These are phyloP conservation scores for Pythium guiyangense DNA, from an alignment of 352 stramenopile species.

Conservation along the genomic window DNA sequence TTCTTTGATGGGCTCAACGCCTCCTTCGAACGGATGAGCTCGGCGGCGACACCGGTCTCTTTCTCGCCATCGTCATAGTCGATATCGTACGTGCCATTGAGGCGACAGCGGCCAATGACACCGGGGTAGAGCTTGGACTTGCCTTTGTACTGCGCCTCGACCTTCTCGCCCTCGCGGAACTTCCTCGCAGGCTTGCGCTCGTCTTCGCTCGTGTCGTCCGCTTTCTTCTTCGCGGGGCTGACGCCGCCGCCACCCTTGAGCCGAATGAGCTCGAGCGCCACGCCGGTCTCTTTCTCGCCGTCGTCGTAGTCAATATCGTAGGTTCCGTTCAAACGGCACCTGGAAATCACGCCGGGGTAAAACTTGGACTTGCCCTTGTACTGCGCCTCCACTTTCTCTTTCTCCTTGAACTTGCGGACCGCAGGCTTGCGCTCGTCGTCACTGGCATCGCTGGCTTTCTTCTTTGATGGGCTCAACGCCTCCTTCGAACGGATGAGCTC, in stretches of 20 bases:
- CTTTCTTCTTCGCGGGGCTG: not conserved
- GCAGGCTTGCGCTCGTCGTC: no score
- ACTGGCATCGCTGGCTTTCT: no score
- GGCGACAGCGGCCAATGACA: constrained; percentile 22
- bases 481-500: no score
- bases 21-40: not conserved
- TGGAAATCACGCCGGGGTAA: constrained; percentile 53
- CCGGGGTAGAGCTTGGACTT: no score
- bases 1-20: no score
- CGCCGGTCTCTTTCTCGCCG: constrained; percentile 46
- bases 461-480: no score
- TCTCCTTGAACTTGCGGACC: no score
- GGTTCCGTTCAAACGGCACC: constrained; percentile 31
- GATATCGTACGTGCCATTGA: constrained; percentile 68
- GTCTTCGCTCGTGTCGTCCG: constrained; percentile 2
- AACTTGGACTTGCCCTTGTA: constrained; percentile 55
- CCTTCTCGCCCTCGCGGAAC: no score
- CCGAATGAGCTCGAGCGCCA: not conserved
- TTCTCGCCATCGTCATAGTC: constrained; percentile 78
- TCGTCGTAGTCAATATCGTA: constrained; percentile 83
- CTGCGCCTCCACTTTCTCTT: constrained; percentile 18
- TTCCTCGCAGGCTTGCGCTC: no score
- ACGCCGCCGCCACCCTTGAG: constrained; percentile 58
- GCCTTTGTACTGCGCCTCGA: no score
- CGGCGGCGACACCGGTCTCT: constrained; percentile 23